Conservation (phyloP, 176 grass and related monocot genomes). For the Juncus inflexus region DNA sequence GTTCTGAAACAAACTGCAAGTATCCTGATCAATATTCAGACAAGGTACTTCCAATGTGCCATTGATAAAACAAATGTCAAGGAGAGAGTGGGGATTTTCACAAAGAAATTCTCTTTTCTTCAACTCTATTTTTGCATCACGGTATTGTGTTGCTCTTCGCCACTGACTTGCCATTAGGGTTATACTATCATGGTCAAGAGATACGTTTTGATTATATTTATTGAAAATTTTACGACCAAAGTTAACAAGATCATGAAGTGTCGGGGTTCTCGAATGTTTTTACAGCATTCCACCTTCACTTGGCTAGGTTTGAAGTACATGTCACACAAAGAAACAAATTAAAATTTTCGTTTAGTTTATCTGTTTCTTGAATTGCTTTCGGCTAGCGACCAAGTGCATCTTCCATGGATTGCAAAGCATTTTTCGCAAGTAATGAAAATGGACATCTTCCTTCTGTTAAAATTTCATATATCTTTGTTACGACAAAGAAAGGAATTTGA, state of each 20-base stretch:
- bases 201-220: neutral
- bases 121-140: slow-evolving; percentile 21
- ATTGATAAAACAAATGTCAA: no score
- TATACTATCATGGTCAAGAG: fast-evolving
- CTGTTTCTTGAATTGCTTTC: neutral
- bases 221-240: neutral
- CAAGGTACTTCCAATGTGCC: no score
- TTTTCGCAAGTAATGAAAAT: neutral
- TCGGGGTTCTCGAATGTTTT: neutral
- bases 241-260: neutral
- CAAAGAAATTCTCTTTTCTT: neutral
- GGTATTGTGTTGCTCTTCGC: slow-evolving; percentile 21
- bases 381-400: neutral
- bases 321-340: neutral
- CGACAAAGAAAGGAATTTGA: slow-evolving; percentile 10
- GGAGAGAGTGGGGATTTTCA: neutral
- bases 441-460: neutral
- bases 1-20: no score
- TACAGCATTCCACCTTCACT: neutral
- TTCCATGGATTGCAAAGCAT: slow-evolving; percentile 7
- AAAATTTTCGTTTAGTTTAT: slow-evolving; percentile 11
- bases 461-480: slow-evolving; percentile 8
- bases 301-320: neutral
- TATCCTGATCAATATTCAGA: no score
- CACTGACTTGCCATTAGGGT: neutral